Conservation (phyloP, 208 protist species). For the Trichomonas gallinae region DNA sequence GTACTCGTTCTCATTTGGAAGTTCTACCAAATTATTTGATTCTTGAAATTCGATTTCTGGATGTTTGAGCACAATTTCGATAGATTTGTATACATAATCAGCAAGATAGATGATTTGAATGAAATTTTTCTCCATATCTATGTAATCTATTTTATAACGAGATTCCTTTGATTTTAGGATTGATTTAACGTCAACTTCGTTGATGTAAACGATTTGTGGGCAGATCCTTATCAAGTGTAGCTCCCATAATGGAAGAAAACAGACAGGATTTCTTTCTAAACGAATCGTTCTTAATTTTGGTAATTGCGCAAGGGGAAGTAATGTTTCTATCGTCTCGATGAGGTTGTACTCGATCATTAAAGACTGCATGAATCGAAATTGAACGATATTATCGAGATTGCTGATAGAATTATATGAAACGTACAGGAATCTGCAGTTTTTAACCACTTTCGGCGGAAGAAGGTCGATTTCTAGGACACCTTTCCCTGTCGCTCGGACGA, state of each 20-base stretch:
- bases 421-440: background rate
- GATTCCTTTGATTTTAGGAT: background rate
- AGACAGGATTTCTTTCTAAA: conserved; percentile 7
- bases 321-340: background rate
- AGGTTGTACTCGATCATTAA: background rate
- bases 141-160: background rate
- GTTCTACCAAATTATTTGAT: background rate
- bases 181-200: background rate
- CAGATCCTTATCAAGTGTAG: background rate
- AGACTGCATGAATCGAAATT: background rate
- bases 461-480: background rate
- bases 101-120: background rate
- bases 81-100: background rate
- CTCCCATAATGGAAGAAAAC: background rate
- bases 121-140: background rate
- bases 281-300: background rate
- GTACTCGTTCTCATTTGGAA: background rate
- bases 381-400: background rate
- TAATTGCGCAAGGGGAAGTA: background rate
- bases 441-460: background rate
- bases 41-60: background rate
- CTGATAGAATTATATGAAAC: background rate
- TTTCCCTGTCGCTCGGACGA: background rate
- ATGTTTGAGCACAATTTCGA: background rate
- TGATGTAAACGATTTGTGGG: background rate